Evolutionary conservation across 78 protist species (phyloP).

Genomic region (Trichosphaerium sp.): DNA sequence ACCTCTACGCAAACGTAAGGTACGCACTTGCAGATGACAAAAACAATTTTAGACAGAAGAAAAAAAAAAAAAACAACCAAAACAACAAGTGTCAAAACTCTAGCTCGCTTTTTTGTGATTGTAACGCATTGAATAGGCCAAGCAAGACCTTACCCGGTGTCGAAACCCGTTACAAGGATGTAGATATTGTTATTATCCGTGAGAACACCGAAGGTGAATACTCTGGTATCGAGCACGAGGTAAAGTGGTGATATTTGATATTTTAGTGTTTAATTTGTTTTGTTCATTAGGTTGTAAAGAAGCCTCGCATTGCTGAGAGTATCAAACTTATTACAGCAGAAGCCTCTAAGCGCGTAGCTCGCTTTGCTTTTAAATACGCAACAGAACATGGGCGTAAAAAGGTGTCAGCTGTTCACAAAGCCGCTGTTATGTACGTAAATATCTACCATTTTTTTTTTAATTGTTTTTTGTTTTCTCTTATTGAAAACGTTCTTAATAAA

Average conservation of each 20-base stretch:
- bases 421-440: constrained; percentile 65
- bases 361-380: constrained; percentile 69
- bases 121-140: too few relatives aligned
- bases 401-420: constrained; percentile 74
- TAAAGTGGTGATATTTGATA: not conserved
- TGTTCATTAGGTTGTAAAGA: not conserved
- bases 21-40: too few relatives aligned
- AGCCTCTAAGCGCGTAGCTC: constrained; percentile 57
- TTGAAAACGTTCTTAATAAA: not conserved
- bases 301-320: constrained; percentile 1
- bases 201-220: constrained; percentile 88
- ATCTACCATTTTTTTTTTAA: not conserved
- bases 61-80: too few relatives aligned
- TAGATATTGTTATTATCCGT: constrained; percentile 68
- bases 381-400: constrained; percentile 24
- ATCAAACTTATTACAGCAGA: constrained; percentile 57
- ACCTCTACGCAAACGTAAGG: constrained; percentile 67
- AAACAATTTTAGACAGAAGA: too few relatives aligned
- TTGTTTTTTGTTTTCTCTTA: not conserved
- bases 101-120: too few relatives aligned
- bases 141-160: constrained; percentile 51
- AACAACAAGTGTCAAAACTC: too few relatives aligned
- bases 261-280: not conserved
- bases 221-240: constrained; percentile 70
- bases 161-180: constrained; percentile 64